phyloP scores from a whole-genome alignment of 768 basidiomycete species.

The Lactarius akahatsu region DNA sequence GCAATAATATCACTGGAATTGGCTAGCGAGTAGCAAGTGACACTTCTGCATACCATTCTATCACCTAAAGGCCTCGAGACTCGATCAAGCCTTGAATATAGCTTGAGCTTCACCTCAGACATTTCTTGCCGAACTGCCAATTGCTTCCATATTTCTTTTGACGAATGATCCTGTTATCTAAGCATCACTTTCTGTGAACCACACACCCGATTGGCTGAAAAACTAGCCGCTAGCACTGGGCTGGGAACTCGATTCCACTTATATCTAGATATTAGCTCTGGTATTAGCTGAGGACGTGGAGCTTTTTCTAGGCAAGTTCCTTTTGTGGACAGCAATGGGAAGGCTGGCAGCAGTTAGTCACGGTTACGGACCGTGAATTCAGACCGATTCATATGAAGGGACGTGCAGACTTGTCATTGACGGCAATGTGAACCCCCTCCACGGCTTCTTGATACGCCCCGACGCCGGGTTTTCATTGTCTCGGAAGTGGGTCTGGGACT shows the following conservation, averaged over 20 bases:
- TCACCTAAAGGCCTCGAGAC: background rate
- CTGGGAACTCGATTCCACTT: background rate
- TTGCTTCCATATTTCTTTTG: background rate
- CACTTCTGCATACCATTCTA: background rate
- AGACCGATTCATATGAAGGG: background rate
- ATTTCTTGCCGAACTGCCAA: background rate
- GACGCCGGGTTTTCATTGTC: constrained; percentile 65
- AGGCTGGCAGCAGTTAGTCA: constrained; percentile 51
- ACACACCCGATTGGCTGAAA: background rate
- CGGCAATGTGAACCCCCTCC: constrained; percentile 65
- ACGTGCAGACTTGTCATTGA: constrained; percentile 61
- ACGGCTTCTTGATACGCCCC: constrained; percentile 68
- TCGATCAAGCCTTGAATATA: background rate
- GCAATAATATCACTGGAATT: background rate
- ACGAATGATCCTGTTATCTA: background rate
- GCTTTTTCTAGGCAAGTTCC: background rate
- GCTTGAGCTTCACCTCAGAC: background rate
- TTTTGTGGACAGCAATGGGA: background rate
- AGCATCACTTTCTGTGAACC: background rate
- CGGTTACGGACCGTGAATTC: constrained; percentile 56
- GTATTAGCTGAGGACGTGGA: background rate
- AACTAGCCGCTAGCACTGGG: background rate
- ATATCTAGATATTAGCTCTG: no score
- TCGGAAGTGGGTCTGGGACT: constrained; percentile 58
- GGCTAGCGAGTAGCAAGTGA: background rate